Percentiles rank a stretch among this genome's conserved stretches.
Conservation (phyloP, 148 eudicot species). For the Chenopodium quinoa region DNA sequence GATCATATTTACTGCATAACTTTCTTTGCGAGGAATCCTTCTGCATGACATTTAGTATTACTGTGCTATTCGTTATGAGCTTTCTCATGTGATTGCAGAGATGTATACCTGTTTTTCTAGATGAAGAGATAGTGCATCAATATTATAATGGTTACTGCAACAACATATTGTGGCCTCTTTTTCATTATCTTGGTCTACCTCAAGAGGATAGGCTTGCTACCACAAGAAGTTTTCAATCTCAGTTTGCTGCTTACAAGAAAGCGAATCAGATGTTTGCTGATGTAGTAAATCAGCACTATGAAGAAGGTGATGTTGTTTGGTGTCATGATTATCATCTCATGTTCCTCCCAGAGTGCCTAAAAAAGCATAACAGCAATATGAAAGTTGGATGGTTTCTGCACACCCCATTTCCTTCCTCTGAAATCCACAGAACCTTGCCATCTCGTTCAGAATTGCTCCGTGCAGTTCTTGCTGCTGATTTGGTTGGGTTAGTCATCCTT, state of each 20-base stretch:
- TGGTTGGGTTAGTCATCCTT: conserved; percentile 65
- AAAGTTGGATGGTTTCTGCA: conserved; percentile 97
- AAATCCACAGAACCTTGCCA: conserved; percentile 87
- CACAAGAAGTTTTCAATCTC: conserved; percentile 88
- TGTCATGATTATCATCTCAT: conserved; percentile 96
- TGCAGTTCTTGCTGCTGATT: conserved; percentile 83
- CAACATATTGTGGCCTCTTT: conserved; percentile 90
- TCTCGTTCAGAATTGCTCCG: conserved; percentile 76
- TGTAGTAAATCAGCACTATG: conserved; percentile 69
- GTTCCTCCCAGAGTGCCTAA: conserved; percentile 85
- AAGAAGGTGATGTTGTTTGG: conserved; percentile 93
- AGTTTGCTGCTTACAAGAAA: conserved; percentile 81
- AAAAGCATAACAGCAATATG: conserved; percentile 60
- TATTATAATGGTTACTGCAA: conserved; percentile 95
- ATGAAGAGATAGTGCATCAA: conserved; percentile 85
- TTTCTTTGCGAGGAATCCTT: not conserved
- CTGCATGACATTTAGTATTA: not conserved
- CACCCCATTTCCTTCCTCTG: conserved; percentile 95
- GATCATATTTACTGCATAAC: not conserved
- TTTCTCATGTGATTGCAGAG: conserved; percentile 46
- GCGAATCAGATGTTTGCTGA: conserved; percentile 97
- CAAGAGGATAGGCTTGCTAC: conserved; percentile 94
- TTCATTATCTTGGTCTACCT: conserved; percentile 91
- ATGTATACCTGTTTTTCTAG: conserved; percentile 91
- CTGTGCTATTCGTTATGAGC: conserved; percentile 1